Evolutionary conservation across 2,329 filamentous ascomycete species (phyloP).

Genomic region (Apiospora aurea): DNA sequence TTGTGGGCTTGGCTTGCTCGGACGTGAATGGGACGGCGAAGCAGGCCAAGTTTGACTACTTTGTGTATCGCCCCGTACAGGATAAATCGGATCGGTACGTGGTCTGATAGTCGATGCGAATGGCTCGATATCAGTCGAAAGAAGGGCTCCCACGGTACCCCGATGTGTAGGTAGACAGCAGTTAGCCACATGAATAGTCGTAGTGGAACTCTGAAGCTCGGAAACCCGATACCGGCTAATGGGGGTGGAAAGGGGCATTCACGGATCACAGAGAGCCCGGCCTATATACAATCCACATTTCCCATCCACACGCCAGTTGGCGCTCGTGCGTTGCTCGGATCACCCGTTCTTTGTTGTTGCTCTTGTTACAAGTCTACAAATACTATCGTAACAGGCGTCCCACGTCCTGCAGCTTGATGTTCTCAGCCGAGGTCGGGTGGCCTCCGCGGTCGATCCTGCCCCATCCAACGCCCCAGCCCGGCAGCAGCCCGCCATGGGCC

Average conservation of each 20-base stretch:
- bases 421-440: slow-evolving; percentile 39
- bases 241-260: not conserved
- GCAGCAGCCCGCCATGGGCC: slow-evolving; percentile 35
- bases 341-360: not conserved
- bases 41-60: slow-evolving; percentile 58
- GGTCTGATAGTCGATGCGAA: slow-evolving; percentile 33
- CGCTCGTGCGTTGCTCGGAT: not conserved
- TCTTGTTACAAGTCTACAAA: not conserved
- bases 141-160: not conserved
- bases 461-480: slow-evolving; percentile 50
- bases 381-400: slow-evolving; percentile 42
- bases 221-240: not conserved
- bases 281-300: not conserved
- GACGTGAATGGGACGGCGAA: slow-evolving; percentile 60
- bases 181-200: not conserved
- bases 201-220: not conserved
- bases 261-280: not conserved
- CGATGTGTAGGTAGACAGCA: not conserved
- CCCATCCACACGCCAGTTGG: not conserved
- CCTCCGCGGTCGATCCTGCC: slow-evolving; percentile 46
- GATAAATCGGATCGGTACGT: slow-evolving; percentile 59
- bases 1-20: slow-evolving; percentile 63
- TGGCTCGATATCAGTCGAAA: not conserved
- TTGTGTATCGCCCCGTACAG: slow-evolving; percentile 57
- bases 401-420: slow-evolving; percentile 47